Conservation (phyloP, 192 early-diverging fungal species). For the Chytriomyces sp. region DNA sequence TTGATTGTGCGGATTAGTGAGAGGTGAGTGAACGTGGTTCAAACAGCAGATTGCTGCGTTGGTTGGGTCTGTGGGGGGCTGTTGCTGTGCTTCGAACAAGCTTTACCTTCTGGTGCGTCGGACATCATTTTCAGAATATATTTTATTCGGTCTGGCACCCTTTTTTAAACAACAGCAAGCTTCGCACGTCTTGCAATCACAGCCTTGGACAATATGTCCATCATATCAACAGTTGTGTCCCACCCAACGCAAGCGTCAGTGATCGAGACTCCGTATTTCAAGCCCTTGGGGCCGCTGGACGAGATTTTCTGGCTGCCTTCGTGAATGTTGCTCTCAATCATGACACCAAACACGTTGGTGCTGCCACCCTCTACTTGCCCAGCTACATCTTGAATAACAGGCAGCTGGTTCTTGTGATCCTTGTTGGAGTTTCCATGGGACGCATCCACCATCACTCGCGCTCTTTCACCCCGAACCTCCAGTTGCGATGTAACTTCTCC, state of each 20-base stretch:
- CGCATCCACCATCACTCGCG: slow-evolving; percentile 91
- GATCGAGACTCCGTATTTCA: slow-evolving; percentile 89
- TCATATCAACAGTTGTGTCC: slow-evolving; percentile 78
- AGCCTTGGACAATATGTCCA: slow-evolving; percentile 79
- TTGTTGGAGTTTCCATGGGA: slow-evolving; percentile 92
- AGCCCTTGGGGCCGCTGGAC: slow-evolving; percentile 55
- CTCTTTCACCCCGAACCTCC: slow-evolving; percentile 62
- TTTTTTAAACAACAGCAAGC: neutral
- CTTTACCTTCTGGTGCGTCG: no score
- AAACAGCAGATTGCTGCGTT: no score
- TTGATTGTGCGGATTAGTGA: no score
- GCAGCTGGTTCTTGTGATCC: slow-evolving; percentile 85
- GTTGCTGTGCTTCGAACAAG: no score
- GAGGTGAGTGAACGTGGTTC: no score
- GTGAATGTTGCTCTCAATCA: slow-evolving; percentile 91
- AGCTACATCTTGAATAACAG: slow-evolving; percentile 71
- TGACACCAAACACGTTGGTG: slow-evolving; percentile 73
- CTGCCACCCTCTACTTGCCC: slow-evolving; percentile 77
- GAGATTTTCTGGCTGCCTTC: slow-evolving; percentile 69
- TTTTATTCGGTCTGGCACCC: no score
- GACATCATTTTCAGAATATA: no score
- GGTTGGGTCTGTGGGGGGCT: no score
- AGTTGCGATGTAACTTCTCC: slow-evolving; percentile 62
- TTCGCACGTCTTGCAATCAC: slow-evolving; percentile 9
- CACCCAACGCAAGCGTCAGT: slow-evolving; percentile 94